These are phyloP conservation scores for Fusarium sp. DNA, from an alignment of 2,329 filamentous ascomycete genomes.

Conservation along the genomic window DNA sequence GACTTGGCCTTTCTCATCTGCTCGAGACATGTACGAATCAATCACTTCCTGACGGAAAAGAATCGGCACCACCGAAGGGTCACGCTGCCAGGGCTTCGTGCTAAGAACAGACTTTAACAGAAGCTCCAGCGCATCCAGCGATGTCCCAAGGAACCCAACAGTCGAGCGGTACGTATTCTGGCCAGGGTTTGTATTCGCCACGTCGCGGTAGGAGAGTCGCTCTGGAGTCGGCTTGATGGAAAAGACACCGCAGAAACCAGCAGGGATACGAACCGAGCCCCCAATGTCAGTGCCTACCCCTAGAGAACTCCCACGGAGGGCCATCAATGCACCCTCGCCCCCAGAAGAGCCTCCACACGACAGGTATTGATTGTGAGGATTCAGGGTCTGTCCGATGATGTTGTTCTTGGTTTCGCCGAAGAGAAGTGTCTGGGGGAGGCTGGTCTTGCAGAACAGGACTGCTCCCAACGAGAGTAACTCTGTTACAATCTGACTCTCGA, in stretches of 20 bases:
- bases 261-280: constrained; percentile 47
- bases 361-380: constrained; percentile 47
- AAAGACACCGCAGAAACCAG: constrained; percentile 41
- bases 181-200: constrained; percentile 53
- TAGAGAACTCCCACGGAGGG: constrained; percentile 45
- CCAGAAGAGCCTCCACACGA: constrained; percentile 51
- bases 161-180: constrained; percentile 72
- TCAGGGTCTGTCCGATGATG: constrained; percentile 47
- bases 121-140: constrained; percentile 63
- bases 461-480: constrained; percentile 38
- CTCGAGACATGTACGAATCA: constrained; percentile 51
- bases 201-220: constrained; percentile 29
- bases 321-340: constrained; percentile 49
- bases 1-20: neutral
- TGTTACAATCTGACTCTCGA: constrained; percentile 31
- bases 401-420: constrained; percentile 48
- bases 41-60: constrained; percentile 68
- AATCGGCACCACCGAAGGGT: constrained; percentile 72
- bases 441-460: constrained; percentile 40
- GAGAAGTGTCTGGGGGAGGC: constrained; percentile 35
- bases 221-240: constrained; percentile 33
- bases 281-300: constrained; percentile 52
- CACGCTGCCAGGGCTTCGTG: constrained; percentile 71
- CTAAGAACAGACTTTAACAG: constrained; percentile 66
- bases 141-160: constrained; percentile 70